A percentile compares a stretch with the other conserved stretches of the same genome.
Conservation (phyloP, 163 green algal genomes). For the Picocystis sp. region DNA sequence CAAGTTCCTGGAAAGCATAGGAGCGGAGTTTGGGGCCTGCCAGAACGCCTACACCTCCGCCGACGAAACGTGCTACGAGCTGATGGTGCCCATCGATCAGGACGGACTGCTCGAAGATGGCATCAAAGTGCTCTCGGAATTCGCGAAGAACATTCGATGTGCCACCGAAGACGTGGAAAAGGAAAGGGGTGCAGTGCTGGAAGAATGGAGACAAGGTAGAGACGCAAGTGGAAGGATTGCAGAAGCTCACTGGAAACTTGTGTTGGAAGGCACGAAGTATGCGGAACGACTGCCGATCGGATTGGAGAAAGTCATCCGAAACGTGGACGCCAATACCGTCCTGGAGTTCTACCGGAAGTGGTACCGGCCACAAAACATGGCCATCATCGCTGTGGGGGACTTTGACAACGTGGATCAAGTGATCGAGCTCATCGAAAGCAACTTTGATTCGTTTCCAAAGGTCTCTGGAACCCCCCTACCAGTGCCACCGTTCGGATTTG, state of each 20-base stretch:
- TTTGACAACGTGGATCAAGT: constrained; percentile 31
- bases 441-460: constrained; percentile 16
- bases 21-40: constrained; percentile 65
- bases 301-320: constrained; percentile 48
- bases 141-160: constrained; percentile 49
- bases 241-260: constrained; percentile 57
- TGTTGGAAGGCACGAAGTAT: constrained; percentile 56
- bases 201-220: constrained; percentile 57
- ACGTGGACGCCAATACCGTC: constrained; percentile 29
- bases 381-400: constrained; percentile 51
- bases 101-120: constrained; percentile 11
- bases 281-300: constrained; percentile 67
- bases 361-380: constrained; percentile 66
- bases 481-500: constrained; percentile 11
- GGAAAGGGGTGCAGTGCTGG: constrained; percentile 70
- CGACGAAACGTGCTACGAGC: constrained; percentile 60
- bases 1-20: constrained; percentile 64
- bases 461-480: not conserved
- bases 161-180: constrained; percentile 49
- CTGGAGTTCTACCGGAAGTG: constrained; percentile 56
- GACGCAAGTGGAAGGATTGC: constrained; percentile 35
- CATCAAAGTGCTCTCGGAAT: constrained; percentile 36
- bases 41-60: constrained; percentile 66
- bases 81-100: constrained; percentile 42
- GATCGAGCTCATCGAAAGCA: constrained; percentile 20